These are phyloP conservation scores for Ogataea parapolymorpha DNA, from an alignment of 805 yeast genomes.

Conservation along the genomic window DNA sequence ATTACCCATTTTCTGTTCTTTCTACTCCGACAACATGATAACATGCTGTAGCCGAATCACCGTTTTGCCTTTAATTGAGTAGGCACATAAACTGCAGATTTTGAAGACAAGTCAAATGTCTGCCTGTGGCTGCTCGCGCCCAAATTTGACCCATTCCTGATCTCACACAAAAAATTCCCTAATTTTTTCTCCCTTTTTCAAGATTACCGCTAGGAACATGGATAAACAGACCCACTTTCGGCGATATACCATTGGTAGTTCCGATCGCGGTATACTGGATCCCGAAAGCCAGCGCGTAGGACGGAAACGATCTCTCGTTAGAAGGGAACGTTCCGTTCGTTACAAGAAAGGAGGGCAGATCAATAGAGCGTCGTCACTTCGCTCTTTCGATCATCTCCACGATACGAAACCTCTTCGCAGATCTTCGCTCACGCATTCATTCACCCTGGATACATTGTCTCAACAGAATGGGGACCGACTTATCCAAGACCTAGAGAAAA, in stretches of 20 bases:
- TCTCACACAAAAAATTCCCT: background rate
- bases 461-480: background rate
- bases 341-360: slow-evolving; percentile 1
- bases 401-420: background rate
- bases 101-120: too few species aligned
- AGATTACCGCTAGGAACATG: slow-evolving; percentile 9
- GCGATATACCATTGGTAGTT: slow-evolving; percentile 1
- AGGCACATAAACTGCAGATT: too few species aligned
- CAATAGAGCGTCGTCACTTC: slow-evolving; percentile 6
- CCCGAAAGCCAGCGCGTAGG: slow-evolving; percentile 35
- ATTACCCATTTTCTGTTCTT: too few species aligned
- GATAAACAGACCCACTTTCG: slow-evolving; percentile 2
- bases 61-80: too few species aligned
- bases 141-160: too few species aligned
- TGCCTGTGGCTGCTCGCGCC: too few species aligned
- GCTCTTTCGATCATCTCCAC: background rate
- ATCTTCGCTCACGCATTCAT: background rate
- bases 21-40: too few species aligned
- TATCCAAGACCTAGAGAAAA: background rate
- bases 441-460: background rate
- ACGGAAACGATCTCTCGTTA: slow-evolving; percentile 68
- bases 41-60: too few species aligned
- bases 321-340: slow-evolving; percentile 65
- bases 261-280: slow-evolving; percentile 16
- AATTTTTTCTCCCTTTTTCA: slow-evolving; percentile 7